These are phyloP conservation scores for Dictyostelium intermedium DNA, from an alignment of 78 protist genomes.

Conservation along the genomic window DNA sequence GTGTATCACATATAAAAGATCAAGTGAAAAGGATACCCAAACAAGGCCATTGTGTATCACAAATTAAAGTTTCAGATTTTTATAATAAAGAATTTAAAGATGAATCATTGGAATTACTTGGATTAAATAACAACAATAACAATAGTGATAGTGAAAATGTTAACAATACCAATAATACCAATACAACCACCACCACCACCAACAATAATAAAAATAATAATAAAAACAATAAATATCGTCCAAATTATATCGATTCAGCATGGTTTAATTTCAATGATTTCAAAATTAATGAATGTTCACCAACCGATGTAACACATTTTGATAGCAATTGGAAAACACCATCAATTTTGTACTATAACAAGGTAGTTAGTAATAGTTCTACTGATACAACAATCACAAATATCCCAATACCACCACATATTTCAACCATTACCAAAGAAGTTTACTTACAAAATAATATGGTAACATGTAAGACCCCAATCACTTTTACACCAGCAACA, in stretches of 20 bases:
- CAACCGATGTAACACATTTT: conserved; percentile 72
- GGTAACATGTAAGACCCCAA: conserved; percentile 42
- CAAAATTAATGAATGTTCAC: conserved; percentile 20
- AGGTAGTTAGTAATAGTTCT: conserved; percentile 1
- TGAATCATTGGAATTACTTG: background rate
- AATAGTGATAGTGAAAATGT: background rate
- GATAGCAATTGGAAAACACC: conserved; percentile 68
- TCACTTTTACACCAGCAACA: conserved; percentile 39
- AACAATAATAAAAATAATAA: background rate
- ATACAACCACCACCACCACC: no score
- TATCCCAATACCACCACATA: background rate
- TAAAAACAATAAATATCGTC: background rate
- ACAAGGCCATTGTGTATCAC: conserved; percentile 53
- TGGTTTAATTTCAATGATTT: conserved; percentile 89
- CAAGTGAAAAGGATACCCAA: conserved; percentile 62
- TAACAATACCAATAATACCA: background rate
- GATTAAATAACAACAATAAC: background rate
- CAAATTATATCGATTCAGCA: background rate
- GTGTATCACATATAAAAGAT: conserved; percentile 57
- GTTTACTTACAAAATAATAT: conserved; percentile 42
- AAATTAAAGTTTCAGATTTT: conserved; percentile 12
- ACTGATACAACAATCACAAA: background rate
- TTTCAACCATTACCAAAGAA: conserved; percentile 65
- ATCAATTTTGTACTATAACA: conserved; percentile 22
- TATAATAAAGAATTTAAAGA: background rate